phyloP scores from a whole-genome alignment of 2,329 filamentous ascomycete species.

The Mariannaea elegans region DNA sequence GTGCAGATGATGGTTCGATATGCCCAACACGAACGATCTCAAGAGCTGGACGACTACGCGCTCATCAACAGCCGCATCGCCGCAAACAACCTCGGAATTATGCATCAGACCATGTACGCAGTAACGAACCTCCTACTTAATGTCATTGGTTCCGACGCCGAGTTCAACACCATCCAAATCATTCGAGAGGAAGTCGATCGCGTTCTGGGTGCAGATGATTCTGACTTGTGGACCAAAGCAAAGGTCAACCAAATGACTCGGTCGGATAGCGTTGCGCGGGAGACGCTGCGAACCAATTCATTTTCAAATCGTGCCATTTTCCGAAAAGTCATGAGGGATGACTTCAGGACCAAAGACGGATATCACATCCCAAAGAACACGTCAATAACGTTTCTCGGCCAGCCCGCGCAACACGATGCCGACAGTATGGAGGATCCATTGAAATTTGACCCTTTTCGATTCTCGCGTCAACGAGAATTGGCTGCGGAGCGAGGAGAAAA shows the following conservation, averaged over 20 bases:
- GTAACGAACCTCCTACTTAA: conserved; percentile 6
- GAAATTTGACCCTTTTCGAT: conserved; percentile 7
- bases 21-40: conserved; percentile 48
- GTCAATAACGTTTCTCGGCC: neutral
- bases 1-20: conserved; percentile 54
- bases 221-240: conserved; percentile 49
- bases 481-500: conserved; percentile 27
- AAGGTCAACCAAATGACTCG: conserved; percentile 48
- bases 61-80: conserved; percentile 9
- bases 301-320: conserved; percentile 41
- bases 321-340: conserved; percentile 42
- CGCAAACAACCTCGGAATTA: conserved; percentile 8
- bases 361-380: neutral
- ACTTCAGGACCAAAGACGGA: conserved; percentile 40
- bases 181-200: conserved; percentile 45
- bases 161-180: conserved; percentile 2
- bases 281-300: conserved; percentile 51
- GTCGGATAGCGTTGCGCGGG: conserved; percentile 53
- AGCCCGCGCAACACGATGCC: neutral
- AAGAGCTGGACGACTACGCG: conserved; percentile 41
- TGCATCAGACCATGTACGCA: conserved; percentile 2
- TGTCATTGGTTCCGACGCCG: neutral
- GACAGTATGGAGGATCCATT: neutral
- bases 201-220: conserved; percentile 39
- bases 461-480: conserved; percentile 45